A percentile compares a stretch with the other conserved stretches of the same genome.
phyloP scores from a whole-genome alignment of 805 yeast genomes.

The Priceomyces castillae region DNA sequence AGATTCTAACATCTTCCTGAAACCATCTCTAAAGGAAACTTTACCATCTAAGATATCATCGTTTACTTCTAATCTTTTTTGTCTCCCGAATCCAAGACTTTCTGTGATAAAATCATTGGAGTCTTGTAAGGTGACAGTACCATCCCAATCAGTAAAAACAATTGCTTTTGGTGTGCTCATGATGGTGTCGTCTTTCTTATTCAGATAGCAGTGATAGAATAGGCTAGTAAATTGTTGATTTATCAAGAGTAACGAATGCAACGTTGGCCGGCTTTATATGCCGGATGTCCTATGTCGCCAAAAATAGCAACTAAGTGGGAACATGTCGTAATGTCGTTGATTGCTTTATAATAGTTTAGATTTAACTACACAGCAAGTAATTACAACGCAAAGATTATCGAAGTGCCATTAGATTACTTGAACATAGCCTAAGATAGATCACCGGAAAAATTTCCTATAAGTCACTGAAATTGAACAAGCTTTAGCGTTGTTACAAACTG shows the following conservation, averaged over 20 bases:
- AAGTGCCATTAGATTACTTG: no score
- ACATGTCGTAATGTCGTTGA: neutral
- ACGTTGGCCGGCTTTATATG: no score
- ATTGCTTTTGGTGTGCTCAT: slow-evolving; percentile 52
- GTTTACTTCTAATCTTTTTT: slow-evolving; percentile 63
- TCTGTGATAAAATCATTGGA: slow-evolving; percentile 92
- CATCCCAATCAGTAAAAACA: slow-evolving; percentile 97
- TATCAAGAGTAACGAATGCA: no score
- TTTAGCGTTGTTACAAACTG: no score
- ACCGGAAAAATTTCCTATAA: no score
- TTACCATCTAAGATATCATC: slow-evolving; percentile 67
- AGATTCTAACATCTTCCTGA: slow-evolving; percentile 79
- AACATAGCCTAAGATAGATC: no score
- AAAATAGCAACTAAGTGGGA: neutral
- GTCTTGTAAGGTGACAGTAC: slow-evolving; percentile 94
- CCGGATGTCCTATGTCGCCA: no score
- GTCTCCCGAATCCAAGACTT: slow-evolving; percentile 78
- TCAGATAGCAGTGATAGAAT: no score
- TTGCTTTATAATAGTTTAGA: neutral
- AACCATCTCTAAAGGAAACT: slow-evolving; percentile 77
- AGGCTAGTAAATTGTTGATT: no score
- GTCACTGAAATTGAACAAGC: no score
- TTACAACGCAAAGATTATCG: no score
- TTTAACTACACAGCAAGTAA: neutral
- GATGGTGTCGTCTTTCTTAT: no score